phyloP scores from a whole-genome alignment of 345 rosid species.

The Syzygium grande region DNA sequence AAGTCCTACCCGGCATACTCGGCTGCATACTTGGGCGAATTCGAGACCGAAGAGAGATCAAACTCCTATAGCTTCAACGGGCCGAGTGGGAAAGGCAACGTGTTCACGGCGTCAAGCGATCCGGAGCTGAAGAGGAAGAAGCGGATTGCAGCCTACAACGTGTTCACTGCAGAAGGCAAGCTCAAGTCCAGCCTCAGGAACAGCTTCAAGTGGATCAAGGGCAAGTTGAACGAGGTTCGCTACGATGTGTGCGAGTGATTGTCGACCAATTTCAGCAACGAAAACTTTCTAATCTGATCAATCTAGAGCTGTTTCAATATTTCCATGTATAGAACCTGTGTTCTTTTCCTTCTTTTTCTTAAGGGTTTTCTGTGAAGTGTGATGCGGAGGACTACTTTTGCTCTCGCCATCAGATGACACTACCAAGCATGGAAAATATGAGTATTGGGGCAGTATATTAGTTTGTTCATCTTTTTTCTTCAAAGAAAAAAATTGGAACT shows the following conservation, averaged over 20 bases:
- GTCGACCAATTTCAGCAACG: background rate
- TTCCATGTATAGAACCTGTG: background rate
- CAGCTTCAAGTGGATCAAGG: constrained; percentile 96
- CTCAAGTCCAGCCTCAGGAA: constrained; percentile 61
- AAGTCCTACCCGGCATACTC: constrained; percentile 68
- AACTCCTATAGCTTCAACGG: constrained; percentile 74
- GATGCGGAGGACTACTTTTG: background rate
- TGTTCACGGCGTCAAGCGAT: constrained; percentile 41
- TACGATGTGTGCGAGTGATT: constrained; percentile 17
- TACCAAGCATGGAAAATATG: background rate
- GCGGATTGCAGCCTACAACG: constrained; percentile 78
- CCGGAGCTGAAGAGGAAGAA: constrained; percentile 86
- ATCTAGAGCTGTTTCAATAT: background rate
- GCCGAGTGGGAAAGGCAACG: constrained; percentile 33
- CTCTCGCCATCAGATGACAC: background rate
- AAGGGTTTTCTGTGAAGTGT: background rate
- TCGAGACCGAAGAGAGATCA: constrained; percentile 34
- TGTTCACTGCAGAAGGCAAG: constrained; percentile 60
- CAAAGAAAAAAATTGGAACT: background rate
- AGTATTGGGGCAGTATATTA: background rate
- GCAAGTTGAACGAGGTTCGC: constrained; percentile 46
- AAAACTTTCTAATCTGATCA: background rate
- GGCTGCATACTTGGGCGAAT: constrained; percentile 49
- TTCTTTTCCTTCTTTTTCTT: background rate
- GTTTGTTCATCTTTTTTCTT: background rate